Evolutionary conservation across 805 yeast species (phyloP).

Genomic region (Zygosaccharomyces lentus): DNA sequence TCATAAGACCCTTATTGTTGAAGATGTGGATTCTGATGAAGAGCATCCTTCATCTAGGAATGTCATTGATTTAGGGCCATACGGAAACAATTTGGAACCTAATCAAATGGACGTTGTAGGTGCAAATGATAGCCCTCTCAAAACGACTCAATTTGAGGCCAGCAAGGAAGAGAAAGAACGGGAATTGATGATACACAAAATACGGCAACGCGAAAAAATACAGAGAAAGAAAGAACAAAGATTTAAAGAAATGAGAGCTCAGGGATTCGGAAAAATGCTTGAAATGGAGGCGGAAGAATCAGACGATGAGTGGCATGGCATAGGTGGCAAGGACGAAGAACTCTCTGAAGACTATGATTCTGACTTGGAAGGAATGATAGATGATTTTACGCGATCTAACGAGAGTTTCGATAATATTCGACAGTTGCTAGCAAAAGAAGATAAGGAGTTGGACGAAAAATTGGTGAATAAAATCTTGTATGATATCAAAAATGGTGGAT

Average conservation of each 20-base stretch:
- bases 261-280: conserved; percentile 55
- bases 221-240: conserved; percentile 22
- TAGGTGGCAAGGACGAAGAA: conserved; percentile 68
- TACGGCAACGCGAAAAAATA: conserved; percentile 8
- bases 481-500: conserved; percentile 68
- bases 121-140: neutral
- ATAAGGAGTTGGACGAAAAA: conserved; percentile 56
- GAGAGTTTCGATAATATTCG: conserved; percentile 57
- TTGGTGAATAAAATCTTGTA: conserved; percentile 62
- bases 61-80: conserved; percentile 29
- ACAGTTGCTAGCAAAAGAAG: conserved; percentile 53
- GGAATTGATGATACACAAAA: neutral
- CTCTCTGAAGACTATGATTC: conserved; percentile 52
- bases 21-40: conserved; percentile 2
- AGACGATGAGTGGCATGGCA: conserved; percentile 82
- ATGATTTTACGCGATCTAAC: conserved; percentile 57
- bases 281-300: conserved; percentile 87
- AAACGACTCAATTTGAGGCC: neutral
- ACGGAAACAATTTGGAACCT: conserved; percentile 24
- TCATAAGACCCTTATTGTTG: conserved; percentile 6
- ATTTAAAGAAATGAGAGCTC: conserved; percentile 46
- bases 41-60: conserved; percentile 8
- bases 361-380: conserved; percentile 75
- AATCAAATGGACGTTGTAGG: neutral
- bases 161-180: neutral